Evolutionary conservation across 2,329 filamentous ascomycete genomes (phyloP), one percentile per base, ranked within the genome.

Genomic region (Nectriaceae sp.): DNA sequence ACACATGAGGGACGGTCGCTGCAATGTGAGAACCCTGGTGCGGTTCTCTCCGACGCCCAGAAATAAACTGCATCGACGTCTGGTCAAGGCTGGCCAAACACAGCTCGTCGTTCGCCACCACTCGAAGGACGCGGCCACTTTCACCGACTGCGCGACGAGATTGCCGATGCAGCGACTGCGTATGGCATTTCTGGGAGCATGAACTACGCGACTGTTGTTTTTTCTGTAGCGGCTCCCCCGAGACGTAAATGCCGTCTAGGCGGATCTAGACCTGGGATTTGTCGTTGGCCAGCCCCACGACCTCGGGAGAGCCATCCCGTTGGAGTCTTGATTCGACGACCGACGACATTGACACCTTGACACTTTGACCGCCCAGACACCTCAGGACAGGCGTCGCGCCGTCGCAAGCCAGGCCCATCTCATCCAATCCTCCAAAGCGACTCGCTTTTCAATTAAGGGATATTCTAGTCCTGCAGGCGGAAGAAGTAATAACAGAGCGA

Each of bases 241-340:
- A 11, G 10, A 18, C 16, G 33, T 16, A 37, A 37, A 37, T 42
- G 21, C 40, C 22, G 20, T 36, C 31, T 31, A 21, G 38, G 38
- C 38, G 11, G 4, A 24, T 40, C 20, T 22, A 22, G 38, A 40
- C 16, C 33, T 37, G 33, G 33, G 33, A 21, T 11, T 15, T 20
- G 11, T 21, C 10, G 26, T 20, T 36, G 26, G 26, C 26, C 10
- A 37, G 54, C 56, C 54, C 56, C 56, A 60, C 57, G 54, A 55
- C 45, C 54, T 53, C 49, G 52, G 60, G 52, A 50, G 44, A 56
- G 47, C 48, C 45, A 47, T 51, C 46, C 55, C 53, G 54, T 56
- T 60, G 53, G 50, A 59, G 57, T 63, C 60, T 62, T 61, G 59
- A 61, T 62, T 60, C 55, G 59, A 61, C 59, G 53, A 59, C 57